These are phyloP conservation scores for Waltergamsia citrina DNA, from an alignment of 2,329 filamentous ascomycete species.

Conservation along the genomic window DNA sequence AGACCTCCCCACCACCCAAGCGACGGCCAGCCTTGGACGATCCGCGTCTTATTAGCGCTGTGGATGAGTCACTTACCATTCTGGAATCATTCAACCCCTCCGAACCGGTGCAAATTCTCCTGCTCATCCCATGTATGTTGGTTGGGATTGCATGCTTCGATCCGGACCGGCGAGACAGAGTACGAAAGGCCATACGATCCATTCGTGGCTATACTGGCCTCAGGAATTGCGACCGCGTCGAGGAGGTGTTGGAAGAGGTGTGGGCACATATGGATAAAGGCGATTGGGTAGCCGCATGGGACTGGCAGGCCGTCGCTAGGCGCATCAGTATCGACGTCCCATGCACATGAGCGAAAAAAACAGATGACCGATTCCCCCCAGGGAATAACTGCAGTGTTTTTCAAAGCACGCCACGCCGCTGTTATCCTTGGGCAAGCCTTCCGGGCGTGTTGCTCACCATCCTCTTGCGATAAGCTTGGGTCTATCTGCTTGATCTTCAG, in stretches of 20 bases:
- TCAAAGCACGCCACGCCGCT: no score
- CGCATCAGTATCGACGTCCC: constrained; percentile 46
- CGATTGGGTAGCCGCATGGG: constrained; percentile 51
- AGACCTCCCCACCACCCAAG: constrained; percentile 37
- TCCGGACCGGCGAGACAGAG: constrained; percentile 38
- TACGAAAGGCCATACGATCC: constrained; percentile 37
- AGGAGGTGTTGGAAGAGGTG: constrained; percentile 45
- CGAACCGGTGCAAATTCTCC: constrained; percentile 49
- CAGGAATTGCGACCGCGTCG: constrained; percentile 44
- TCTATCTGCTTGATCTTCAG: no score
- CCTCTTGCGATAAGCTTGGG: no score
- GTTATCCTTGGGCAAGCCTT: no score
- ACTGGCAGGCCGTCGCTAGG: constrained; percentile 50
- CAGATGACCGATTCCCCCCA: no score
- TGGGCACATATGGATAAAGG: constrained; percentile 50
- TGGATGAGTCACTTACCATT: constrained; percentile 46
- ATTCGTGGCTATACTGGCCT: constrained; percentile 51
- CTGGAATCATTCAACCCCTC: constrained; percentile 45
- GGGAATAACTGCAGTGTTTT: no score
- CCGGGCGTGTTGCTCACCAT: no score
- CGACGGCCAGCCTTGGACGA: constrained; percentile 40
- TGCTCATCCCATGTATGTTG: constrained; percentile 50
- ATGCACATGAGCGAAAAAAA: constrained; percentile 34
- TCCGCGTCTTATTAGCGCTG: constrained; percentile 39
- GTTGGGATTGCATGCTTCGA: constrained; percentile 52